Evolutionary conservation across 805 yeast species (phyloP), one percentile per base, ranked within the genome.

Genomic region (Hanseniaspora singularis): DNA sequence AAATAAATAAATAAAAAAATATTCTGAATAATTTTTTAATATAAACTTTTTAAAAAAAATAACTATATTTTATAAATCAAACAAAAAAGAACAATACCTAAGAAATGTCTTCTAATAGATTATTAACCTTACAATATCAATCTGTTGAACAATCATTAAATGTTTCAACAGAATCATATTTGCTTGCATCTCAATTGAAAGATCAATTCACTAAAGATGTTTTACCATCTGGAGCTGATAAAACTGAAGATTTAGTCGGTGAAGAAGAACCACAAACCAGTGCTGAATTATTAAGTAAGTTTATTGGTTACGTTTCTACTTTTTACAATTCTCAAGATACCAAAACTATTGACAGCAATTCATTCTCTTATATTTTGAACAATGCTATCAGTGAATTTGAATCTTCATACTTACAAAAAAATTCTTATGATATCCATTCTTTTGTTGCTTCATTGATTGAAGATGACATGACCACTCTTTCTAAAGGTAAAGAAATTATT

Each of bases 191-290:
- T 50, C 95, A 88, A 66, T 73, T 92, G 56, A 82, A 84, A 57
- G 88, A 86, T 54, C 94, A 81, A 64, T 92, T 89, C 63, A 69
- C 67, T 58, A 82, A 83, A 60, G 67, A 78, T 18, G 63, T 65
- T 46, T 74, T 92, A 54, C 89, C 94, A 8, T 22, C 36, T 19
- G 46, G 46, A 24, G 32, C 26, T 20, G 76, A 73, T 40, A 77
- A 77, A 34, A 81, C 96, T 37, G 96, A 85, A 59, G 92, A 81
- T 14, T 79, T 74, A 55, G 89, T 88, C 40, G 81, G 75, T 50
- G 95, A 84, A 55, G 81, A 81, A 52, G 96, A 88, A 67, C 96
- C 96, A 31, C 66, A 85, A 28, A 78, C 89, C 38, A 78, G 88
- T 39, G 80, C 86, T 32, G 96, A 89, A 65, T 73, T 92, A 50